Conservation (phyloP, 805 yeast species). For the Dipodascus geniculatus region DNA sequence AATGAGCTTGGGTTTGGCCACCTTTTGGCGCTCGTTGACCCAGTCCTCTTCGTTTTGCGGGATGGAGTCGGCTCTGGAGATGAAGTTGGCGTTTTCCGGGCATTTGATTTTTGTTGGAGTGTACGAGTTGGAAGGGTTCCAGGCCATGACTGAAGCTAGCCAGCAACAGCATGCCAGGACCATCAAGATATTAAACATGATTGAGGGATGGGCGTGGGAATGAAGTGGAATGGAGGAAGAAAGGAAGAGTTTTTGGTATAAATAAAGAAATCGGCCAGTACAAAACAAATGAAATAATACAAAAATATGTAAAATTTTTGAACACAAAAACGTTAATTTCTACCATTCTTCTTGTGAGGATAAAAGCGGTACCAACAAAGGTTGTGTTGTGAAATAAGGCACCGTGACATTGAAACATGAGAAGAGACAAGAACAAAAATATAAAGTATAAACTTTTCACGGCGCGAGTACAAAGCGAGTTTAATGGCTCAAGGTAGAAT, state of each 20-base stretch:
- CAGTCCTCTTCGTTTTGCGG: conserved; percentile 21
- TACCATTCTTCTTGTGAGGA: not conserved
- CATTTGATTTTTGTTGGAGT: conserved; percentile 37
- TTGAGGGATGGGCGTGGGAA: no score
- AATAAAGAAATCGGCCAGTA: not conserved
- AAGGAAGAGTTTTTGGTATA: not conserved
- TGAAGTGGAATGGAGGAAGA: no score
- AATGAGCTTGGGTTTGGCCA: conserved; percentile 25
- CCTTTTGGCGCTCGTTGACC: conserved; percentile 4
- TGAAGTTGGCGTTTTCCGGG: conserved; percentile 25
- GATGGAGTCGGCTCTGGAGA: conserved; percentile 23
- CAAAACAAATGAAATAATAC: not conserved
- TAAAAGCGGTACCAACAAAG: not conserved
- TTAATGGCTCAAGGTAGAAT: no score
- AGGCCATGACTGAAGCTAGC: conserved; percentile 6
- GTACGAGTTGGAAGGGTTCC: conserved; percentile 30
- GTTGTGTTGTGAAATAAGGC: not conserved
- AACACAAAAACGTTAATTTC: not conserved
- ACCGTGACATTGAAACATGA: no score
- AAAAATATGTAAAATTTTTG: not conserved
- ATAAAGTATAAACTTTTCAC: no score
- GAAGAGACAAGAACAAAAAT: no score
- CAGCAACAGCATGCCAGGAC: no score
- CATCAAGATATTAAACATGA: no score
- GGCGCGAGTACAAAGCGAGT: no score